phyloP scores from a whole-genome alignment of 78 protist species.

The Paulinella micropora region DNA sequence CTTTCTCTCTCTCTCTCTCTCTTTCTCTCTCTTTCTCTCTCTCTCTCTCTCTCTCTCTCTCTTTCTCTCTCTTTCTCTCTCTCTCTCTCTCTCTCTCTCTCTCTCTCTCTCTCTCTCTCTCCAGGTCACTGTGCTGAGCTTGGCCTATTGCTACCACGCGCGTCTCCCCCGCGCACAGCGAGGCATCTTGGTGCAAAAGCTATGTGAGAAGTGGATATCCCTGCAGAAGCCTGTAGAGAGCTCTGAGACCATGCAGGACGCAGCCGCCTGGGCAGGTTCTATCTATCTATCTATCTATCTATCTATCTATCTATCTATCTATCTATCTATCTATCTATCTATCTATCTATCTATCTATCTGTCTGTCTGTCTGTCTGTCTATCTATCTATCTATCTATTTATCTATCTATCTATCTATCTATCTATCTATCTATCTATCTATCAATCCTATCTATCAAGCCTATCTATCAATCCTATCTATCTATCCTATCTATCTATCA shows the following conservation, averaged over 20 bases:
- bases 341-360: background rate
- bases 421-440: no score
- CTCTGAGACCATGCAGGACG: background rate
- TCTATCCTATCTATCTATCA: background rate
- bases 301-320: background rate
- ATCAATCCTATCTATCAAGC: no score
- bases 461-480: no score
- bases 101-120: no score
- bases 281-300: background rate
- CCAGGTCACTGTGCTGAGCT: background rate
- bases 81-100: no score
- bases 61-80: no score
- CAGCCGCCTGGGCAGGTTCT: background rate
- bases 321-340: background rate
- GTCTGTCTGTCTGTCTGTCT: background rate
- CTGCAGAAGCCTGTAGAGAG: background rate
- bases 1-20: no score
- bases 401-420: no score
- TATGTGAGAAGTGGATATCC: background rate
- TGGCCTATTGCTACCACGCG: slow-evolving; percentile 27
- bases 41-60: background rate
- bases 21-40: background rate
- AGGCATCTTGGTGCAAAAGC: background rate
- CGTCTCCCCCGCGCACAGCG: background rate
- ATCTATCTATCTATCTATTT: background rate